Evolutionary conservation across 2,329 filamentous ascomycete species (phyloP), one percentile per base, ranked within the genome.

Genomic region (Thielaviopsis populi): DNA sequence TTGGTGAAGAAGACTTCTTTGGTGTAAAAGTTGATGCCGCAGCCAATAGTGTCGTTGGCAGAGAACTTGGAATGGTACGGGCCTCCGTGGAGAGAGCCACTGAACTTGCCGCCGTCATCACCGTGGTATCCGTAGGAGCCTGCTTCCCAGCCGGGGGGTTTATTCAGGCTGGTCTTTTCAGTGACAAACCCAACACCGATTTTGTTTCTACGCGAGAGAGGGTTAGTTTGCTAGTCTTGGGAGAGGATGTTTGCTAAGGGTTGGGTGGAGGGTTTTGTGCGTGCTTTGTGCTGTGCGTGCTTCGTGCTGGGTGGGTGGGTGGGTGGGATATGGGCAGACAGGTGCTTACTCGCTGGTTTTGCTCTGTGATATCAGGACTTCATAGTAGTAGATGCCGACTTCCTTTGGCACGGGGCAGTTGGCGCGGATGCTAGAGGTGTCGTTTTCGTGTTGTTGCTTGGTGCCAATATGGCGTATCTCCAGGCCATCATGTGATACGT

Each of bases 331-430:
- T 7, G 27, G 37, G 19, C 7, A 41, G 22, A 19, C 11, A 37
- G 43, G 15, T 8, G 1, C 80, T 63, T 75, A 83, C 80, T 83
- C 81, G 53, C 82, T 79, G 67, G 75, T 74, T 70, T 78, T 80
- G 62, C 75, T 77, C 17, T 76, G 74, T 30, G 80, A 65, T 59
- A 84, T 76, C 17, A 75, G 75, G 27, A 87, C 79, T 72, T 99
- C 94, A 71, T 85, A 99, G 73, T 99, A 99, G 74, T 96, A 99
- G 66, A 99, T 86, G 1, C 94, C 94, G 68, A 89, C 94, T 70
- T 95, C 87, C 42, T 84, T 80, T 3, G 94, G 91, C 84, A 97
- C 96, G 59, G 85, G 83, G 72, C 91, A 80, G 73, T 99, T 88
- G 33, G 91, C 83, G 64, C 94, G 84, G 65, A 96, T 84, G 13